Evolutionary conservation across 225 moss, liverwort and hornwort genomes (phyloP), one percentile per base, ranked within the genome.

Genomic region (Physcomitrium patens): DNA sequence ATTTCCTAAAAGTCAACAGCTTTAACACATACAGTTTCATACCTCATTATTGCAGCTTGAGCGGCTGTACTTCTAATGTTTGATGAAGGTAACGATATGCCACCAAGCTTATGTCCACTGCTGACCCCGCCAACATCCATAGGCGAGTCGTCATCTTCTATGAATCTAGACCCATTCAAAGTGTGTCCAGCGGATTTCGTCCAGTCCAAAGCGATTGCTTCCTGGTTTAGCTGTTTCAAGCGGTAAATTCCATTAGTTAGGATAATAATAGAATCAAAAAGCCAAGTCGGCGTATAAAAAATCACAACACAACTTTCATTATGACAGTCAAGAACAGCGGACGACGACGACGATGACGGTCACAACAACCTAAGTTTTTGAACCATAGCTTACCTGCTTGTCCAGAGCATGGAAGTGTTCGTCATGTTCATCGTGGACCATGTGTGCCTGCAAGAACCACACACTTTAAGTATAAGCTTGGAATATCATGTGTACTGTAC

Each of bases 381-480:
- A 71, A 17, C 43, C 20, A 16, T 55, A 60, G 56, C 68, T 26
- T 16, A 96, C 96, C 96, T 92, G 88, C 62, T 86, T 93, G 59
- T 93, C 90, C 27, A 99, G 59, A 18, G 93, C 89, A 63, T 87
- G 87, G 58, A 99, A 99, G 1, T 89, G 77, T 73, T 90, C 95
- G 53, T 99, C 99, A 62, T 99, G 99, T 46, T 95, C 99, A 65
- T 99, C 99, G 78, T 99, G 93, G 43, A 95, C 91, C 95, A 99
- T 99, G 68, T 99, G 99, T 16, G 95, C 91, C 94, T 96, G 86
- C 79, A 87, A 31, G 3, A 56, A 60, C 62, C 77, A 85, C 60
- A 60, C 16, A 18, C 19, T 44, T 59, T 54, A 17, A 63, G 16
- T 53, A 19, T 55, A 62, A n/a, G 23, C 50, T 18, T 48, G 3